Conservation (phyloP, 495 filamentous ascomycete species). For the Aspergillus bertholletiae region DNA sequence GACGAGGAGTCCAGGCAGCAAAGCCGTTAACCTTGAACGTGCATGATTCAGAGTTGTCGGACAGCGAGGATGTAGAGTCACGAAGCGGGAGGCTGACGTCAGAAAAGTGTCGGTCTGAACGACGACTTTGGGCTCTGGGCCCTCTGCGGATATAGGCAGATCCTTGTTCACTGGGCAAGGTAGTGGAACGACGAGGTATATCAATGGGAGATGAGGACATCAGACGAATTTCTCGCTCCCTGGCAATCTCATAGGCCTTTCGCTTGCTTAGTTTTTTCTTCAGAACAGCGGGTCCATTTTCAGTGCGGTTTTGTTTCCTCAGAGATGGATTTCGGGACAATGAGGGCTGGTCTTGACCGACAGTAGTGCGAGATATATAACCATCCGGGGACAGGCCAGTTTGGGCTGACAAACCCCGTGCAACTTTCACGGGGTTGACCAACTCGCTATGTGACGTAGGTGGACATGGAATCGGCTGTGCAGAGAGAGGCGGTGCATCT, state of each 20-base stretch:
- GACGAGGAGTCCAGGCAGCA: slow-evolving; percentile 72
- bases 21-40: slow-evolving; percentile 73
- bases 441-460: slow-evolving; percentile 20
- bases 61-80: slow-evolving; percentile 70
- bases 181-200: slow-evolving; percentile 56
- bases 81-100: slow-evolving; percentile 69
- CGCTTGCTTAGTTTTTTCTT: slow-evolving; percentile 76
- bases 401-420: slow-evolving; percentile 20
- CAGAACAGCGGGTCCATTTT: slow-evolving; percentile 48
- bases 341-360: slow-evolving; percentile 38
- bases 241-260: slow-evolving; percentile 64
- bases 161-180: slow-evolving; percentile 34
- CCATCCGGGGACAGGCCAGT: slow-evolving; percentile 36
- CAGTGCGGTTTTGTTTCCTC: slow-evolving; percentile 57
- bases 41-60: slow-evolving; percentile 63
- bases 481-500: slow-evolving; percentile 31
- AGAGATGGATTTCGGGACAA: slow-evolving; percentile 57
- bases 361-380: slow-evolving; percentile 38
- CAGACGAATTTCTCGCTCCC: slow-evolving; percentile 83
- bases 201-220: slow-evolving; percentile 66
- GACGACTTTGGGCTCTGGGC: slow-evolving; percentile 53
- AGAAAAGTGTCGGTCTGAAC: slow-evolving; percentile 60
- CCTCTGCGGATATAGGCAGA: slow-evolving; percentile 63
- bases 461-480: slow-evolving; percentile 22
- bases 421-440: slow-evolving; percentile 14